Evolutionary conservation across 306 rosid species (phyloP).

Genomic region (Hippophae tibetana): DNA sequence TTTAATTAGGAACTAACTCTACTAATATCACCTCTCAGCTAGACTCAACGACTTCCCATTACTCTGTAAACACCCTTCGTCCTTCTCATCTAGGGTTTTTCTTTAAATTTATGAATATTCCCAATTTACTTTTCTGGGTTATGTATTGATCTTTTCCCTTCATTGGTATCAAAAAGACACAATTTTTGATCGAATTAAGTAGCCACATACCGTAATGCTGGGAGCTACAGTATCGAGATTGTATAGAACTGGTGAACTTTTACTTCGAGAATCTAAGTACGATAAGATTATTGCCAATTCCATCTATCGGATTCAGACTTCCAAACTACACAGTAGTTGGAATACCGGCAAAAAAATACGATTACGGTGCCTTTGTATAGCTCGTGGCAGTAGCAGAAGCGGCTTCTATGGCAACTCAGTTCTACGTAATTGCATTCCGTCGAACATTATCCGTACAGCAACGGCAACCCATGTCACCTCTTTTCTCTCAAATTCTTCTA

Average conservation of each 20-base stretch:
- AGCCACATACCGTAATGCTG: conserved; percentile 15
- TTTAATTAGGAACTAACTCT: no score
- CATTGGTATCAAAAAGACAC: not conserved
- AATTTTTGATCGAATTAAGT: not conserved
- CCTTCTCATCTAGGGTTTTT: not conserved
- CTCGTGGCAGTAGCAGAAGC: conserved; percentile 9
- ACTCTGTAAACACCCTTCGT: not conserved
- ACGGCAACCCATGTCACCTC: conserved; percentile 16
- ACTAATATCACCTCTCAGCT: not conserved
- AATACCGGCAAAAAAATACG: not conserved
- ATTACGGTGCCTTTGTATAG: not conserved
- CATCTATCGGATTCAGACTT: not conserved
- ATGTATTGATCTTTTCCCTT: not conserved
- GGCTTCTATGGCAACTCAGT: conserved; percentile 18
- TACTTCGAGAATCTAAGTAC: conserved; percentile 4
- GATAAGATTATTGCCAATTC: conserved; percentile 1
- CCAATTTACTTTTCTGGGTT: not conserved
- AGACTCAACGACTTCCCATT: not conserved
- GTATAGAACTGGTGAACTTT: conserved; percentile 22
- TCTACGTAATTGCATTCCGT: not conserved
- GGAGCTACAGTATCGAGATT: conserved; percentile 28
- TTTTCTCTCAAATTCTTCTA: conserved; percentile 27
- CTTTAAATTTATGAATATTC: not conserved
- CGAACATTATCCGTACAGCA: not conserved
- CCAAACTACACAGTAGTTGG: not conserved